Evolutionary conservation across 1,284 basidiomycete species (phyloP), one percentile per base, ranked within the genome.

Genomic region (Sanguinoderma infundibulare): DNA sequence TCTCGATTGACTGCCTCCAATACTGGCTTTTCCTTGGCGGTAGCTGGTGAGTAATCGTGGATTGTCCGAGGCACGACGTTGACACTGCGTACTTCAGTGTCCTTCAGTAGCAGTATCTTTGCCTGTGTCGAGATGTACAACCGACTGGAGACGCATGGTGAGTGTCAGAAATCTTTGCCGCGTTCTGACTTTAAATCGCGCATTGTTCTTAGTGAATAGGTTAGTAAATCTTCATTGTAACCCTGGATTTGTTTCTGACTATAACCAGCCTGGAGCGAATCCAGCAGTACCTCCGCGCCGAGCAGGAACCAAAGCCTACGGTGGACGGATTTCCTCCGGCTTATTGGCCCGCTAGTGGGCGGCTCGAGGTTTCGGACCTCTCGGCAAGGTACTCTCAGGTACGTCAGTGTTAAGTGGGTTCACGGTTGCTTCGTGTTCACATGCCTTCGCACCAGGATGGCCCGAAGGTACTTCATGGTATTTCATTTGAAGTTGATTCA

Each of bases 311-410:
- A 2, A 77, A 80, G 53, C 70, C 82, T 1, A 80, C 79, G 0
- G 69, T 75, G 20, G 68, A 73, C 8, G 86, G 86, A 15, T 46
- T 71, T 3, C 91, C 91, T 26, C 90, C 92, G 2, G 91, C 91
- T 0, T 86, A 90, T 60, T 94, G 92, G 91, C 92, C 92, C 0
- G 81, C 88, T 1, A 89, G 86, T 38, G 92, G 92, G 7, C 80
- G 84, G 34, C 76, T 94, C 34, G 73, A 77, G 2, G 87, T 92
- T 0, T 84, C 92, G 65, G 80, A 81, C 26, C 74, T 89, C n/a
- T 83, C 80, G 6, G 86, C 87, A 22, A 78, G 81, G 26, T 90
- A 89, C 67, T 83, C 86, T 1, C 57, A 55, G 15, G 61, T 46
- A 53, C 34, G 67, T 35, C 56, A 15, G 15, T 17, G 55, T 34